Base-by-base conservation (phyloP, 2,329 filamentous ascomycete species). In the Metarhizium guizhouense region DNA sequence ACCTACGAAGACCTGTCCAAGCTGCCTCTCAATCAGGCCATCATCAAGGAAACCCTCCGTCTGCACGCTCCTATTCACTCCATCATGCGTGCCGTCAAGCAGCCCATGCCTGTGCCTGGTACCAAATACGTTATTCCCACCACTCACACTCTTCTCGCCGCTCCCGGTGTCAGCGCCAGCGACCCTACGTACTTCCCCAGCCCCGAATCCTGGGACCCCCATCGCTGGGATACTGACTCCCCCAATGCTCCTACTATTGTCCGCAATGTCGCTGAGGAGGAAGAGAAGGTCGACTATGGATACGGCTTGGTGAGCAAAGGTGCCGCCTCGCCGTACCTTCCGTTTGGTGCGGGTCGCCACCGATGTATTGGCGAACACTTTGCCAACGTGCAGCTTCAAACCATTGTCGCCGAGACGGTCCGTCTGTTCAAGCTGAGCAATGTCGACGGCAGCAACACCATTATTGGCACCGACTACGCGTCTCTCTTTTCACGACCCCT, bases 301-400 rank as follows among this genome's bases (percentile, higher is more conserved):
- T 96, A 95, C 71, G 93, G 93, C 59, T 77, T 95, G 52, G 88
- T 96, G 62, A 92, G 84, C 79, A 96, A 96, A 78, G 93, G 93
- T 55, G 86, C 90, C 14, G 84, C 83, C 57, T 95, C 88, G 53
- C 92, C 93, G 0, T 97, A 96, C 70, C 82, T 97, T 51, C 93
- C 93, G 2, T 97, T 97, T 68, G 93, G 93, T 57, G 93, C 92
- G 34, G 93, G 93, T 47, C 81, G 93, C 62, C 93, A 97, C 74
- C 81, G 93, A 62, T 97, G 93, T 74, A 96, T 97, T 67, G 93
- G 93, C 61, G 93, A 97, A 78, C 90, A 96, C 67, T 97, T 96
- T 70, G 93, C 93, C 63, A 95, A 95, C 69, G 80, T 95, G 56
- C 93, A 97, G 74, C 78, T 97, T 59, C 87, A 92, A 68, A 91